Evolutionary conservation across 805 yeast genomes (phyloP), one percentile per base, ranked within the genome.

Genomic region (Jamesozyma gamospora): DNA sequence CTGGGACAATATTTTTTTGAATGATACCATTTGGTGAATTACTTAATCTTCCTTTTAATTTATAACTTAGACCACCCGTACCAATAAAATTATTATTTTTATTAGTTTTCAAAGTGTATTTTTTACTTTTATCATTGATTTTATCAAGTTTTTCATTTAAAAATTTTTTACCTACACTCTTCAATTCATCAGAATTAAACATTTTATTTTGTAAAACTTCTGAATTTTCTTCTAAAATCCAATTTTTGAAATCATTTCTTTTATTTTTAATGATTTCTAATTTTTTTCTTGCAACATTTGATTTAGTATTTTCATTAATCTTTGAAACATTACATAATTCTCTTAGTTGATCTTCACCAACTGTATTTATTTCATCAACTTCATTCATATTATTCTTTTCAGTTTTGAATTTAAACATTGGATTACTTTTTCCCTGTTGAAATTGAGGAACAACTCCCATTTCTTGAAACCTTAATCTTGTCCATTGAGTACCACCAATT

Each of bases 41-140:
- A 42, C 65, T 55, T 29, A 85, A 63, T 56, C 85, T 72, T 6
- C 94, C 94, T 42, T 69, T 71, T 44, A 81, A 71, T 30, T 66
- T 67, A 51, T 83, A 85, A 1, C 84, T 72, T 43, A 84, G 68
- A 6, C 95, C 95, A 24, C 82, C 94, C 7, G 82, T 74, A 26
- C 87, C 94, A 39, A 79, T 71, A 34, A 75, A 56, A 21, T 58
- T 57, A 32, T 45, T 46, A 8, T 41, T 32, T 16, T 17, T 13
- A 4, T 31, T 31, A 17, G 11, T 17, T 18, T 31, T 31, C 9
- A 12, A 8, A 11, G n/a, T 10, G 14, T 44, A 43, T n/a, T 35
- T 36, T 9, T 32, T 36, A 19, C 35, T 32, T 13, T 39, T 32
- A 19, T 46, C 42, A 19, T 46, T 43, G 16, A 44, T 35, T 28